Base-by-base conservation (phyloP, 352 stramenopile genomes). In the Phytophthora lateralis region DNA sequence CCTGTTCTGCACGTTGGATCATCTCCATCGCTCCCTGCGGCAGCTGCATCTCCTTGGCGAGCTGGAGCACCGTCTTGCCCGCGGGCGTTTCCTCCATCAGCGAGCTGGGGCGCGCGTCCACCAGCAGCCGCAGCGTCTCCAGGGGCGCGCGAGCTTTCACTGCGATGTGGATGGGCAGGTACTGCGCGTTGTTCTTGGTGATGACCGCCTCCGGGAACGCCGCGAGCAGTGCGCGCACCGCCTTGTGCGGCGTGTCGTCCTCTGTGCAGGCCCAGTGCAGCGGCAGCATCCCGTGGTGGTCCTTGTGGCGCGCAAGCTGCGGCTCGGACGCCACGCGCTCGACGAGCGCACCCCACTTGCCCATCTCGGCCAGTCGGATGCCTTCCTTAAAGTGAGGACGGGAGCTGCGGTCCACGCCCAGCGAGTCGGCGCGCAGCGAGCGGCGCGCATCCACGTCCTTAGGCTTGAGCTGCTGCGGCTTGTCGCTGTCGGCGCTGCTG, bases 211-310 rank as follows among this genome's bases (percentile, higher is more conserved):
- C 80, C 0, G 85, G 85, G n/a, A 85, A 95, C 5, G 82, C 85
- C 14, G 80, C 60, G 10, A 95, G 74, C 37, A 95, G 69, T 43
- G 82, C 78, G 0, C 73, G 63, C 47, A 95, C 71, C 3, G 85
- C 80, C 12, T 69, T 75, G 4, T 81, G 53, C 3, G 81, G 78
- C n/a, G 85, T 83, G 54, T 95, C 82, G 58, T 90, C 69, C 62
- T 95, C 85, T 0, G 83, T 92, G 45, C 85, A 94, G 20, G 85
- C 85, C 85, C 85, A 94, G 68, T 94, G 85, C 18, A 94, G 64
- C 35, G 85, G 85, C 58, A 93, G 58, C 85, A 94, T 94, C 30
- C 85, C 85, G 59, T 95, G 85, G 53, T 92, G 85, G 66, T 95
- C 85, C 35, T 86, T 85, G 60, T 93, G 83, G 20, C 76, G 69